A percentile compares a stretch with the other conserved stretches of the same genome.
These are phyloP conservation scores for Pseudocercospora cruenta DNA, from an alignment of 2,329 filamentous ascomycete genomes.

Conservation along the genomic window DNA sequence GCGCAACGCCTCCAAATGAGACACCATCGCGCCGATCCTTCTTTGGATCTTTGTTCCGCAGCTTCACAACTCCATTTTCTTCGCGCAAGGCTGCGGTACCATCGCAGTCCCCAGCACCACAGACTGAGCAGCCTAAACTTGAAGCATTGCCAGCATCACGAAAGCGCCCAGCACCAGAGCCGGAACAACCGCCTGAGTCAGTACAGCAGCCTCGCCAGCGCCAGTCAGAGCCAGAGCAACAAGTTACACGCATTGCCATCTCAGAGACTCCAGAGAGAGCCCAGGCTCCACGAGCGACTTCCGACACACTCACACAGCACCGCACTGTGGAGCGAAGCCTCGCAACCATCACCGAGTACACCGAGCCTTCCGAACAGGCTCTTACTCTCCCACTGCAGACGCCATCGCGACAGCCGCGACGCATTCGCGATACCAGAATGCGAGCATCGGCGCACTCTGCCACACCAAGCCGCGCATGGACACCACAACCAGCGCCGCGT, in stretches of 20 bases:
- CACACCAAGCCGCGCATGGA: constrained; percentile 21
- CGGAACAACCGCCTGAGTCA: constrained; percentile 13
- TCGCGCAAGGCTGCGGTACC: constrained; percentile 9
- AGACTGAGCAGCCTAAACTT: constrained; percentile 13
- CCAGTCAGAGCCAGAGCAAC: constrained; percentile 16
- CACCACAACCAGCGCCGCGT: constrained; percentile 22
- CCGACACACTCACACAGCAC: constrained; percentile 15
- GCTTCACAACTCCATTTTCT: constrained; percentile 22
- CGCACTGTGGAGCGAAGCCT: constrained; percentile 14
- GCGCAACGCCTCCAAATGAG: background rate
- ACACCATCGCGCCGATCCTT: constrained; percentile 17
- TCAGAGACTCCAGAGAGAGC: constrained; percentile 5
- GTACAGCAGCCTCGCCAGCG: background rate
- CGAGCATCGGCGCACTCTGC: background rate
- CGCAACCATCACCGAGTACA: constrained; percentile 31
- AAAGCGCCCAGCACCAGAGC: constrained; percentile 31
- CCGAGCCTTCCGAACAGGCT: constrained; percentile 25
- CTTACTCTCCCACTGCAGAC: constrained; percentile 15
- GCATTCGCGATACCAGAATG: constrained; percentile 10
- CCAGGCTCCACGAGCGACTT: constrained; percentile 17
- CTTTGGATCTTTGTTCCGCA: constrained; percentile 22
- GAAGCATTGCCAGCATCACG: constrained; percentile 28
- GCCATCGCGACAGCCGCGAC: constrained; percentile 15
- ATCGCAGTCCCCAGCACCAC: constrained; percentile 10
- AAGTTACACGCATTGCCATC: background rate